Evolutionary conservation across 805 yeast genomes (phyloP).

Genomic region (Grigorovia humatica): DNA sequence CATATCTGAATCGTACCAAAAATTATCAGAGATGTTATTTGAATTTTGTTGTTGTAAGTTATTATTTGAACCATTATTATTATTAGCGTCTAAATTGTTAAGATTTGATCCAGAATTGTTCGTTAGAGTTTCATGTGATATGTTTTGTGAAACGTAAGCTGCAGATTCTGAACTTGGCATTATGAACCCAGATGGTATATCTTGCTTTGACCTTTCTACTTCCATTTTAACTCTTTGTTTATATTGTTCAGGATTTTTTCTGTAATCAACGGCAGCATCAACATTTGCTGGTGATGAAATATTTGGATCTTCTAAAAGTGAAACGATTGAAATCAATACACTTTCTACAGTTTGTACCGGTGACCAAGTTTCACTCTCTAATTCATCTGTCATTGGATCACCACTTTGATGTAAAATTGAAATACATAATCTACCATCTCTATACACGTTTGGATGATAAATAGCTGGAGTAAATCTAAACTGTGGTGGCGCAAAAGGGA

Average conservation of each 20-base stretch:
- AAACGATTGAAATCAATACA: slow-evolving; percentile 80
- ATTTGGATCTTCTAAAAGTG: slow-evolving; percentile 89
- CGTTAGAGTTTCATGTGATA: neutral
- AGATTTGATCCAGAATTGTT: slow-evolving; percentile 4
- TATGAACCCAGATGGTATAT: slow-evolving; percentile 77
- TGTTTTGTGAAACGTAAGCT: neutral
- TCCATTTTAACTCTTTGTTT: slow-evolving; percentile 66
- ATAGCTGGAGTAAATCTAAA: slow-evolving; percentile 89
- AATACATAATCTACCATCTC: slow-evolving; percentile 87
- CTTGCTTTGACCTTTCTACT: slow-evolving; percentile 72
- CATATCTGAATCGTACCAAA: slow-evolving; percentile 67
- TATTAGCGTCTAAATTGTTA: slow-evolving; percentile 9
- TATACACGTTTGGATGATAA: slow-evolving; percentile 90
- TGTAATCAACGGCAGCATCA: slow-evolving; percentile 87
- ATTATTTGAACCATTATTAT: neutral
- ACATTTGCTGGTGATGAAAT: slow-evolving; percentile 90
- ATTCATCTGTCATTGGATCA: slow-evolving; percentile 82
- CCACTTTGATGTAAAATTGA: slow-evolving; percentile 89
- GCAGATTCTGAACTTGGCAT: slow-evolving; percentile 61
- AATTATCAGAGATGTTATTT: slow-evolving; percentile 43
- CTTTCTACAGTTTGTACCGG: slow-evolving; percentile 89
- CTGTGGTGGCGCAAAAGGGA: slow-evolving; percentile 87
- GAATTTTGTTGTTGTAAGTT: neutral
- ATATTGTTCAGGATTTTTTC: slow-evolving; percentile 71
- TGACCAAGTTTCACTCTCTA: slow-evolving; percentile 89